These are phyloP conservation scores for Truncatella angustata DNA, from an alignment of 2,329 filamentous ascomycete genomes.

Conservation along the genomic window DNA sequence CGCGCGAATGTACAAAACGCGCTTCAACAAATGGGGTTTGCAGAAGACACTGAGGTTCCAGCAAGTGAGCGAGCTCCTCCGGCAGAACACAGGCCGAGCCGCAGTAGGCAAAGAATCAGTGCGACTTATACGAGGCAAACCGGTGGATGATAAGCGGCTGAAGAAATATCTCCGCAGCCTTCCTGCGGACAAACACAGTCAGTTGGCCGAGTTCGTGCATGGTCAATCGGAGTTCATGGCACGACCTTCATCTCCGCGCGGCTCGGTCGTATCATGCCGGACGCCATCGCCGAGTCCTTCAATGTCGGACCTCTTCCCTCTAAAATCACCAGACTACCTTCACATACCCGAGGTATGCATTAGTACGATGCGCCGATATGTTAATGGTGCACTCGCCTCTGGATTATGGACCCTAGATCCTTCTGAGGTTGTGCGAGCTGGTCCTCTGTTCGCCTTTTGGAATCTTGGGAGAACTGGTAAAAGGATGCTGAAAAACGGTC, in stretches of 20 bases:
- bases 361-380: neutral
- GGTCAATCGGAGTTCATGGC: neutral
- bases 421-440: neutral
- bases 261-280: neutral
- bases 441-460: neutral
- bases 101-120: neutral
- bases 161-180: neutral
- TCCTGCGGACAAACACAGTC: neutral
- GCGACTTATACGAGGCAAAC: neutral
- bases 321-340: neutral
- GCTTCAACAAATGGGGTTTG: conserved; percentile 4
- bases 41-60: neutral
- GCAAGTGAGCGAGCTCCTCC: conserved; percentile 3
- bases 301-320: neutral
- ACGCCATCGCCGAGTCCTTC: neutral
- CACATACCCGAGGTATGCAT: neutral
- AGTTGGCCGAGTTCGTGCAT: neutral
- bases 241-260: neutral
- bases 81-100: neutral
- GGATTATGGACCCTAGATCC: neutral
- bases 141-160: conserved; percentile 1
- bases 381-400: neutral
- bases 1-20: conserved; percentile 2
- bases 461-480: neutral
- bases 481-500: neutral